Evolutionary conservation across 441 rosid genomes (phyloP).

Genomic region (Populus hybrid): DNA sequence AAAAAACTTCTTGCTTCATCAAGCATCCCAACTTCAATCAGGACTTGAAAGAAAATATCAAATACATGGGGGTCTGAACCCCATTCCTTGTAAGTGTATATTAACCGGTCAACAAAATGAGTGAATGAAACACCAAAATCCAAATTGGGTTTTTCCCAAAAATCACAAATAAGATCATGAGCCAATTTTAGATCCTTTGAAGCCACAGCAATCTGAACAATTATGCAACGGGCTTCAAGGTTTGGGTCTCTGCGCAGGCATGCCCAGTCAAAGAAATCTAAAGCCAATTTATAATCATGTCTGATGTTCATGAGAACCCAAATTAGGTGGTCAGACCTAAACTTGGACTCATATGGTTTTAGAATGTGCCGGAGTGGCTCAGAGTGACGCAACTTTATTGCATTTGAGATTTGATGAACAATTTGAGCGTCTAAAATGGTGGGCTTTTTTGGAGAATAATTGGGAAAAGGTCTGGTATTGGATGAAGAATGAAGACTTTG

Average conservation of each 20-base stretch:
- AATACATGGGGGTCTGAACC: slow-evolving; percentile 78
- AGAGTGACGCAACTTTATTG: slow-evolving; percentile 53
- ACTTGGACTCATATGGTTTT: slow-evolving; percentile 65
- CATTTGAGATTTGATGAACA: slow-evolving; percentile 62
- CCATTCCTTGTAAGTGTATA: slow-evolving; percentile 89
- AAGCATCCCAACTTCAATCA: slow-evolving; percentile 59
- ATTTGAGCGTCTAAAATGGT: slow-evolving; percentile 64
- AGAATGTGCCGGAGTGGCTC: slow-evolving; percentile 60
- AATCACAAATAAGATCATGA: slow-evolving; percentile 46
- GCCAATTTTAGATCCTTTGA: slow-evolving; percentile 59
- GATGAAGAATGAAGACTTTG: slow-evolving; percentile 27
- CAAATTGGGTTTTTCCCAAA: slow-evolving; percentile 59
- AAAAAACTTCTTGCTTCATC: slow-evolving; percentile 68
- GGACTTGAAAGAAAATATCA: slow-evolving; percentile 75
- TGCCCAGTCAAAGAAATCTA: slow-evolving; percentile 88
- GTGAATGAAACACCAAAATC: slow-evolving; percentile 46
- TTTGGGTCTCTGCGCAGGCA: slow-evolving; percentile 55
- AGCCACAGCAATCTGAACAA: slow-evolving; percentile 67
- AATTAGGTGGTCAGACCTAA: slow-evolving; percentile 69
- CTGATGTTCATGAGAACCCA: slow-evolving; percentile 87
- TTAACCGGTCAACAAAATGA: slow-evolving; percentile 52
- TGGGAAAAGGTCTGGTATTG: slow-evolving; percentile 69
- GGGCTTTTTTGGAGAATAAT: slow-evolving; percentile 78
- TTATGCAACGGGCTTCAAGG: slow-evolving; percentile 72
- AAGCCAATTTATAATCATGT: slow-evolving; percentile 60